These are phyloP conservation scores for Cryptococcus sp. DNA, from an alignment of 1,284 basidiomycete genomes.

Conservation along the genomic window DNA sequence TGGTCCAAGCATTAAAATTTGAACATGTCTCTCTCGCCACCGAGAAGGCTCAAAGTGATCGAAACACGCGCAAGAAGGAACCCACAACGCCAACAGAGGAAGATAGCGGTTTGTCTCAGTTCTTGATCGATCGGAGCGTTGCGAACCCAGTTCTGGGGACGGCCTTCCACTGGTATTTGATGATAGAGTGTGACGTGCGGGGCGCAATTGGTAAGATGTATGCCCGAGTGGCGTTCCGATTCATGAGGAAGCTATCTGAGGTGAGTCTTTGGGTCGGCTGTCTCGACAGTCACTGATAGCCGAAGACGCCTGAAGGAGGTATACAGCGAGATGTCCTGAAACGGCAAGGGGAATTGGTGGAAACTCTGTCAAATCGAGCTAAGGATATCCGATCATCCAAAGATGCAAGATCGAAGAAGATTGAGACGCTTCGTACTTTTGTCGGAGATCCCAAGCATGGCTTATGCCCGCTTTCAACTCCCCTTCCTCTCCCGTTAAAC, in stretches of 20 bases:
- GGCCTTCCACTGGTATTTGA: slow-evolving; percentile 93
- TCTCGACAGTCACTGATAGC: not conserved
- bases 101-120: slow-evolving; percentile 81
- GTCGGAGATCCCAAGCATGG: slow-evolving; percentile 80
- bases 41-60: slow-evolving; percentile 50
- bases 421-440: slow-evolving; percentile 81
- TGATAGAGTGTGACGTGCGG: slow-evolving; percentile 77
- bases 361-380: slow-evolving; percentile 74
- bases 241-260: slow-evolving; percentile 79
- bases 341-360: slow-evolving; percentile 79
- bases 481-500: slow-evolving; percentile 84
- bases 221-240: slow-evolving; percentile 78
- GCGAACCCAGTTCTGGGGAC: slow-evolving; percentile 81
- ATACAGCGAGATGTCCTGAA: slow-evolving; percentile 75
- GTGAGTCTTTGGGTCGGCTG: slow-evolving; percentile 48
- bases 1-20: slow-evolving; percentile 96
- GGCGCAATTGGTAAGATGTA: slow-evolving; percentile 85
- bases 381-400: slow-evolving; percentile 84
- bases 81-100: slow-evolving; percentile 52
- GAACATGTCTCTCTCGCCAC: slow-evolving; percentile 49
- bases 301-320: slow-evolving; percentile 64
- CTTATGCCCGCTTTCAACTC: slow-evolving; percentile 62
- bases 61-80: slow-evolving; percentile 52
- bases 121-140: slow-evolving; percentile 80
- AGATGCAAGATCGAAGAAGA: slow-evolving; percentile 92